phyloP scores from a whole-genome alignment of 495 filamentous ascomycete genomes.

The Xylaria longipes region DNA sequence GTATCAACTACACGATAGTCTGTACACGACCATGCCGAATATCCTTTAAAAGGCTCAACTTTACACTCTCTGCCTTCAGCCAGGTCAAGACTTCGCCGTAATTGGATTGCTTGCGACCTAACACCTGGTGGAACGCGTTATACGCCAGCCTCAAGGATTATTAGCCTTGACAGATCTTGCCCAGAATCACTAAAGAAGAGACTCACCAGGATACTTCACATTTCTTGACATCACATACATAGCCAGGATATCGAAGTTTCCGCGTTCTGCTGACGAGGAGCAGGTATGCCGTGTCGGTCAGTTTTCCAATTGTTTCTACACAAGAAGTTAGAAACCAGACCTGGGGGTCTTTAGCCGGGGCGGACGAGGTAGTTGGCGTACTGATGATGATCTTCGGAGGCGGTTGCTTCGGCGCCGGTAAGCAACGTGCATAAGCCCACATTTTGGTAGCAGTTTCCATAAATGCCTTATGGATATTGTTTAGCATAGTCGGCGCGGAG shows the following conservation, averaged over 20 bases:
- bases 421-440: slow-evolving; percentile 75
- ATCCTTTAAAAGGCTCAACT: slow-evolving; percentile 35
- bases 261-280: slow-evolving; percentile 66
- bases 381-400: slow-evolving; percentile 62
- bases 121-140: slow-evolving; percentile 68
- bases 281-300: slow-evolving; percentile 67
- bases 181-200: neutral
- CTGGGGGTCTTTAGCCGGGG: neutral
- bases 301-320: slow-evolving; percentile 67
- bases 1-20: slow-evolving; percentile 19
- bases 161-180: slow-evolving; percentile 1
- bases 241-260: slow-evolving; percentile 55
- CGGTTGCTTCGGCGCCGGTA: slow-evolving; percentile 63
- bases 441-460: slow-evolving; percentile 80
- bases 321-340: slow-evolving; percentile 10
- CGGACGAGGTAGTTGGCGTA: slow-evolving; percentile 44
- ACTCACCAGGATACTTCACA: slow-evolving; percentile 72
- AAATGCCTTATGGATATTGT: slow-evolving; percentile 77
- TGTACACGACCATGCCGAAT: slow-evolving; percentile 36
- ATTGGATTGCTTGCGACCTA: slow-evolving; percentile 71
- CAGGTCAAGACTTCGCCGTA: slow-evolving; percentile 67
- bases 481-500: slow-evolving; percentile 66
- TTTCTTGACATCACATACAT: slow-evolving; percentile 65
- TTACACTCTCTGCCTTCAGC: slow-evolving; percentile 57
- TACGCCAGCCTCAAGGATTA: slow-evolving; percentile 59